Evolutionary conservation across 2,329 filamentous ascomycete genomes (phyloP).

Genomic region (Ceratocystis harringtonii): DNA sequence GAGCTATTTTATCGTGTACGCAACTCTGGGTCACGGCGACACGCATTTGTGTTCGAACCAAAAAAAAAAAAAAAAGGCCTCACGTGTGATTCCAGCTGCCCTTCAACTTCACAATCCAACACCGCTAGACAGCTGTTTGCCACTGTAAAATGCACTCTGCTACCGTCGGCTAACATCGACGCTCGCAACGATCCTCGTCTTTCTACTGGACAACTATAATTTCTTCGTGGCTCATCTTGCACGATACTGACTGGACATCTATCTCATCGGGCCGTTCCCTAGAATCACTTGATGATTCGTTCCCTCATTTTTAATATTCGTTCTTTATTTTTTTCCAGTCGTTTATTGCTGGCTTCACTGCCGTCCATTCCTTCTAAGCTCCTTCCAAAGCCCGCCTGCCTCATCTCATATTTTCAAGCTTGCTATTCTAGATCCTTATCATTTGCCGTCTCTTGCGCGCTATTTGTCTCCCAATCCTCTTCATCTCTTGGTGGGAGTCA

Average conservation of each 20-base stretch:
- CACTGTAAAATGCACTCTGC: not conserved
- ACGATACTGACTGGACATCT: not conserved
- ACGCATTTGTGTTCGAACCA: not conserved
- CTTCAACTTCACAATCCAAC: not conserved
- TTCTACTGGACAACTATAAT: not conserved
- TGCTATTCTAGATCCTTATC: not conserved
- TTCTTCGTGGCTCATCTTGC: not conserved
- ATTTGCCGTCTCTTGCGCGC: not conserved
- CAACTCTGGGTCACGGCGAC: not conserved
- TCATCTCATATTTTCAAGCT: not conserved
- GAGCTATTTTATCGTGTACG: not conserved
- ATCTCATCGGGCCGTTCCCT: not conserved
- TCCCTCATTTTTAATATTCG: not conserved
- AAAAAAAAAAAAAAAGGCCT: not conserved
- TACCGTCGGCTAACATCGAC: not conserved
- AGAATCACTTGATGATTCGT: constrained; percentile 15
- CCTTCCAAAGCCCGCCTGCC: constrained; percentile 10
- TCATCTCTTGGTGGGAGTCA: not conserved
- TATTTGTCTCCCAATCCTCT: not conserved
- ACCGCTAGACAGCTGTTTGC: not conserved
- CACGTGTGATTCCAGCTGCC: not conserved
- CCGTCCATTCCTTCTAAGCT: constrained; percentile 15
- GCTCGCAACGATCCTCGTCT: not conserved
- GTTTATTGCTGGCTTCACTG: not conserved
- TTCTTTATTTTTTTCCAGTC: constrained; percentile 9